A percentile compares a stretch with the other conserved stretches of the same genome.
Evolutionary conservation across 2,329 filamentous ascomycete genomes (phyloP).

Genomic region (Harringtonia lauricola): DNA sequence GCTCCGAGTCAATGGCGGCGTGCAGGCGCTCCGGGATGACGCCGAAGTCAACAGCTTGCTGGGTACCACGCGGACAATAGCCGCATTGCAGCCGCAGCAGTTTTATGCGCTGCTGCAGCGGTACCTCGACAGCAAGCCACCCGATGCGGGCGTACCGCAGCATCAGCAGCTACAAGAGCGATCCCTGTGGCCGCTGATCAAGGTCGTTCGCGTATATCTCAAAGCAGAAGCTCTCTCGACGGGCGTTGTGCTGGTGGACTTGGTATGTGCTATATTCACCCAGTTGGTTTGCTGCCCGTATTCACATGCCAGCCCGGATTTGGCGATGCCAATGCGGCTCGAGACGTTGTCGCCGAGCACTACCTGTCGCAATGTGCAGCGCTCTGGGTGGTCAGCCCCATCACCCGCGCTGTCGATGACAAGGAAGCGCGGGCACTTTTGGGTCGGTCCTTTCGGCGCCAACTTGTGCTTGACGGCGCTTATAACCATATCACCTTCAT

Average conservation of each 20-base stretch:
- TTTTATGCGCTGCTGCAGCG: constrained; percentile 36
- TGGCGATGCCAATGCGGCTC: constrained; percentile 48
- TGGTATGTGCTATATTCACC: constrained; percentile 22
- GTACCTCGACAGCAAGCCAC: constrained; percentile 40
- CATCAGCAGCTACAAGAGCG: constrained; percentile 11
- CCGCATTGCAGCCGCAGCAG: constrained; percentile 19
- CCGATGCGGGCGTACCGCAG: not conserved
- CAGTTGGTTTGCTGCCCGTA: not conserved
- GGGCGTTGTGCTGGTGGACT: constrained; percentile 29
- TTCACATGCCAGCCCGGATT: constrained; percentile 33
- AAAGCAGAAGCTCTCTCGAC: constrained; percentile 22
- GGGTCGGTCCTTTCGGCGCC: constrained; percentile 44
- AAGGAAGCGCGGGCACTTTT: constrained; percentile 45
- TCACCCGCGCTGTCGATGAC: constrained; percentile 48
- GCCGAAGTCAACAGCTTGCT: constrained; percentile 29
- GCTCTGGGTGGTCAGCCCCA: constrained; percentile 52
- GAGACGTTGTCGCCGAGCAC: constrained; percentile 41
- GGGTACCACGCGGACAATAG: constrained; percentile 30
- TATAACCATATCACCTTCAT: constrained; percentile 47
- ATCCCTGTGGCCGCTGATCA: constrained; percentile 39
- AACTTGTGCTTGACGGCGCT: constrained; percentile 46
- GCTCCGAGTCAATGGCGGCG: constrained; percentile 22
- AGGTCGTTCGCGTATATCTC: constrained; percentile 31
- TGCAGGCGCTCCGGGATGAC: constrained; percentile 30
- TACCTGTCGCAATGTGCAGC: constrained; percentile 51